Base-by-base conservation (phyloP, 1,284 basidiomycete species). In the Porogramme epimiltina region DNA sequence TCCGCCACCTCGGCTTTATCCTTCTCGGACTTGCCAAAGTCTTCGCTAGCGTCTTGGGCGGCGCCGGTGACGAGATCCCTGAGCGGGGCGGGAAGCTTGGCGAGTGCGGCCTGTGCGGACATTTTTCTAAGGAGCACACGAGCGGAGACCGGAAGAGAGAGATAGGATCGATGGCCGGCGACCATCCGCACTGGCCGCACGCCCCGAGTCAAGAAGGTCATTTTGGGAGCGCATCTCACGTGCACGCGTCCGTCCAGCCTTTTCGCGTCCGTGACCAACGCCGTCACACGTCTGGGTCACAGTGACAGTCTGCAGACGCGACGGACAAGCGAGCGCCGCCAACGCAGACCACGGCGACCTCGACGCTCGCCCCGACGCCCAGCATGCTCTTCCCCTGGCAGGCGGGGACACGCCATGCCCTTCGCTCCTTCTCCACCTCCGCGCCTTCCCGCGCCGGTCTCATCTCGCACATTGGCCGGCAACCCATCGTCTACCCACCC, bases 391-490 rank as follows among this genome's bases (percentile, higher is more conserved):
- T 59, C 39, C 57, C 64, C 52, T 56, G 64, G 46, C 58, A 54
- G 38, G 48, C 68, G 24, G 51, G 55, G 26, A 47, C 54, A 41
- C 60, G 57, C 52, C 58, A 58, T 47, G 58, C 56, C 40, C 47
- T 68, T 37, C 65, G 66, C 48, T 54, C 60, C 25, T 66, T 68
- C 57, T 62, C 61, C 54, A 59, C 63, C 19, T 63, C 63, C 16
- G 55, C 62, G n/a, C 34, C 56, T 23, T 22, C 53, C 9, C 39
- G 49, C 15, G 58, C 55, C 59, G 75, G 65, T 54, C 68, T 69
- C 62, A 65, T 70, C 49, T 90, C 89, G 26, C 89, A 95, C 72
- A 87, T 96, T 55, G 94, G 93, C 53, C 85, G 87, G 61, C 76
- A 83, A 50, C 91, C 92, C 45, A 87, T 97, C 50, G 73, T 76